Base-by-base conservation (phyloP, 192 early-diverging fungal genomes). In the Coemansia sp. region DNA sequence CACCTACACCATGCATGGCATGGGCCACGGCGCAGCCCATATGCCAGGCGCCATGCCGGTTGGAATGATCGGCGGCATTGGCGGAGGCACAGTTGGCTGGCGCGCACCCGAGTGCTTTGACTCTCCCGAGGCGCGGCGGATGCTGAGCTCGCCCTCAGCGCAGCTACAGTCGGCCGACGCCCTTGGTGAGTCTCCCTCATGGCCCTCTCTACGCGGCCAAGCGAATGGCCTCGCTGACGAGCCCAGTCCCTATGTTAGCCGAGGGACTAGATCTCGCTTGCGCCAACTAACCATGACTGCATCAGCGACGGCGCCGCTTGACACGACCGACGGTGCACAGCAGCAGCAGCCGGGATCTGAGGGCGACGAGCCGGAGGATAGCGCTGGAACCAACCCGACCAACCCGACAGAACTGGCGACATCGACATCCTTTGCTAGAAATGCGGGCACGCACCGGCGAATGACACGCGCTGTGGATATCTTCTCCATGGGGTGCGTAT, bases 401-500 rank as follows among this genome's bases (percentile, higher is more conserved):
- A 69, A 42, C 35, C 43, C 53, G 30, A 78, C 64, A 8, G 78
- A 75, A 30, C 66, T 35, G 4, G 63, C 47, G 0, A 57, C 50
- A 16, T 76, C 64, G 14, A 37, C 55, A 6, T 66, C 63, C 0
- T 50, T 71, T 66, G 21, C 58, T 11, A 38, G 40, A 13, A 23
- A 21, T 17, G 30, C 35, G 11, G 64, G 69, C 9, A 61, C 78
- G 4, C 76, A 67, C 35, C 66, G 73, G 46, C 70, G 88, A 23
- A 86, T 98, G 64, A 97, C 96, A 4, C 83, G 89, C 11, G 89
- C 94, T 4, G 93, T 99, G 42, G 98, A 99, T 71, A 92, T 99
- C 58, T 99, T 99, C 71, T 95, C 96, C 14, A 87, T 91, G 57
- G 97, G 97, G 19, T 98, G 95, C 78, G 91, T 98, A 38, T 98